phyloP scores from a whole-genome alignment of 1,284 basidiomycete genomes.

The Apiotrichum brassicae region DNA sequence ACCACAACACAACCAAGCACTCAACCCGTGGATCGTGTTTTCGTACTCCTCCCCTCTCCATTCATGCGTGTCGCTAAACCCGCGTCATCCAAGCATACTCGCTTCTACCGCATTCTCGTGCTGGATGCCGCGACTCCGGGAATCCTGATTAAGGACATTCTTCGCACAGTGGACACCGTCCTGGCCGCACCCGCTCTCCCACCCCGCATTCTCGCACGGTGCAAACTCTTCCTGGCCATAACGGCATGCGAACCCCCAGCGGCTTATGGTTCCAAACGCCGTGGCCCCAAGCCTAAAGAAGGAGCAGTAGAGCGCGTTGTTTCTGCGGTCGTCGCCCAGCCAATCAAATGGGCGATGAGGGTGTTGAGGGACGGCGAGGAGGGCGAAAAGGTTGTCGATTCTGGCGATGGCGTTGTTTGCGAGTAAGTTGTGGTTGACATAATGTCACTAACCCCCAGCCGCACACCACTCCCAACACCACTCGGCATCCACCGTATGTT shows the following conservation, averaged over 20 bases:
- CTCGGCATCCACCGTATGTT: constrained; percentile 50
- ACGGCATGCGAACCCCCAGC: constrained; percentile 29
- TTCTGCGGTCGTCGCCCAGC: constrained; percentile 45
- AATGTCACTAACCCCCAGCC: constrained; percentile 28
- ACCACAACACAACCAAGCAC: no score
- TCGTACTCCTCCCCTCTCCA: background rate
- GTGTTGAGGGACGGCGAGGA: constrained; percentile 26
- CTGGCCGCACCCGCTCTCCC: constrained; percentile 45
- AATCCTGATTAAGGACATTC: constrained; percentile 41
- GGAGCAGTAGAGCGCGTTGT: constrained; percentile 37
- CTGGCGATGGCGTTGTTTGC: constrained; percentile 46
- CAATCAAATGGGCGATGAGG: constrained; percentile 45
- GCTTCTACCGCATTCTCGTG: constrained; percentile 22
- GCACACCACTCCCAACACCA: constrained; percentile 38
- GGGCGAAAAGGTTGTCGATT: constrained; percentile 28
- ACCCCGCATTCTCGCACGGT: constrained; percentile 32
- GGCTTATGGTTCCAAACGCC: constrained; percentile 8
- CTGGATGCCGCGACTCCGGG: constrained; percentile 32
- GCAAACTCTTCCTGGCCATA: constrained; percentile 46
- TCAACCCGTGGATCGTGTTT: no score
- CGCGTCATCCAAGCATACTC: background rate
- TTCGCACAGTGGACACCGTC: constrained; percentile 45
- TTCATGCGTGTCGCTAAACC: no score
- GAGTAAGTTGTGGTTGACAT: no score
- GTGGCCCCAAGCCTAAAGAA: background rate